phyloP scores from a whole-genome alignment of 148 eudicot genomes.

The Rhododendron vialii region DNA sequence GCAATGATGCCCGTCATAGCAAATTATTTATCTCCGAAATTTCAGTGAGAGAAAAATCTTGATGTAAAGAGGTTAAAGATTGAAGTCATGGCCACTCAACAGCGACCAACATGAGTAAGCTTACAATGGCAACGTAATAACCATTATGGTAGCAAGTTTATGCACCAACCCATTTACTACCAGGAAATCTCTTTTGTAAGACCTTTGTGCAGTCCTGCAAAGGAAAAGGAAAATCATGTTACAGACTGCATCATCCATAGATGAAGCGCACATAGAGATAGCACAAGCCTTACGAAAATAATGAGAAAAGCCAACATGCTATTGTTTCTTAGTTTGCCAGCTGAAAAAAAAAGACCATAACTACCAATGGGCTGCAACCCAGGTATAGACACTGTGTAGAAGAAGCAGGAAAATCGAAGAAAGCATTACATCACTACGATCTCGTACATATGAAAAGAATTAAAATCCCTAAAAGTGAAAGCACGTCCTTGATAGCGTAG shows the following conservation, averaged over 20 bases:
- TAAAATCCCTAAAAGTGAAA: background rate
- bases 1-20: background rate
- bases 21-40: background rate
- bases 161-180: constrained; percentile 91
- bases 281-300: background rate
- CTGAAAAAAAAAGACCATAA: background rate
- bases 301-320: background rate
- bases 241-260: constrained; percentile 1
- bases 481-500: background rate
- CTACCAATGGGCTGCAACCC: background rate
- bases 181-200: constrained; percentile 75
- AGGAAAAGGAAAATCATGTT: background rate
- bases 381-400: background rate
- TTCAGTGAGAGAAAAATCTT: background rate
- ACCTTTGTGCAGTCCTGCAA: constrained; percentile 74
- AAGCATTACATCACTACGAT: background rate
- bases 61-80: background rate
- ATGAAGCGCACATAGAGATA: background rate
- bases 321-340: background rate
- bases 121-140: background rate
- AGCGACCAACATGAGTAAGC: background rate
- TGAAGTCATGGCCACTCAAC: background rate
- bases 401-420: background rate
- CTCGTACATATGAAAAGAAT: background rate
- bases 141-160: background rate